A percentile compares a stretch with the other conserved stretches of the same genome.
Evolutionary conservation across 352 stramenopile genomes (phyloP).

Genomic region (Phytopythium kandeliae): DNA sequence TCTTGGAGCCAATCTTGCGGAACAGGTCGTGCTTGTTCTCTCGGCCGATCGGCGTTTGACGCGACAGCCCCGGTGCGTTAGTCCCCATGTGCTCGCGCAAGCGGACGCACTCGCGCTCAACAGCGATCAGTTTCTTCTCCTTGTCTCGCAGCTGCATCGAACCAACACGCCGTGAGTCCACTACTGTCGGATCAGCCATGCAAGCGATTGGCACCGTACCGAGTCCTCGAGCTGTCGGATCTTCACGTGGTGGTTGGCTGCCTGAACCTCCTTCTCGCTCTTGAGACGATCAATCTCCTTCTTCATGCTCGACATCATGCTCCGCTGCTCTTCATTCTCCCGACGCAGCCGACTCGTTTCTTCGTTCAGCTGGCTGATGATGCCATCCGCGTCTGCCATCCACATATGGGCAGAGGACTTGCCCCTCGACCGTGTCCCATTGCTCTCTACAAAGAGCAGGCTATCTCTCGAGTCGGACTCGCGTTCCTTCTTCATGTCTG

Average conservation of each 20-base stretch:
- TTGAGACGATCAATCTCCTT: constrained; percentile 70
- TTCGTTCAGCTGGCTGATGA: constrained; percentile 75
- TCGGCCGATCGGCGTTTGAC: constrained; percentile 30
- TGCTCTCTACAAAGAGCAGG: constrained; percentile 31
- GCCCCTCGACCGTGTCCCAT: constrained; percentile 33
- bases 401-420: constrained; percentile 69
- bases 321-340: constrained; percentile 69
- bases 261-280: constrained; percentile 69
- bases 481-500: constrained; percentile 41
- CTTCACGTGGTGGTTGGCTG: constrained; percentile 79
- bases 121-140: constrained; percentile 72
- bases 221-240: constrained; percentile 70
- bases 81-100: constrained; percentile 51
- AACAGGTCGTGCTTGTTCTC: constrained; percentile 58
- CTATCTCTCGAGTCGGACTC: constrained; percentile 36
- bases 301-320: constrained; percentile 37
- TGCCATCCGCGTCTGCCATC: constrained; percentile 83
- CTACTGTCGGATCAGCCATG: not conserved
- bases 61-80: constrained; percentile 18
- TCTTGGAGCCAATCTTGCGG: constrained; percentile 72
- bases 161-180: constrained; percentile 6
- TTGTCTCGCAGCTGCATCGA: constrained; percentile 63
- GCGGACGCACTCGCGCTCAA: constrained; percentile 67
- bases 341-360: constrained; percentile 64
- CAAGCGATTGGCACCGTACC: constrained; percentile 13